phyloP scores from a whole-genome alignment of 2,329 filamentous ascomycete genomes.

The Ceratocystis albifundus region DNA sequence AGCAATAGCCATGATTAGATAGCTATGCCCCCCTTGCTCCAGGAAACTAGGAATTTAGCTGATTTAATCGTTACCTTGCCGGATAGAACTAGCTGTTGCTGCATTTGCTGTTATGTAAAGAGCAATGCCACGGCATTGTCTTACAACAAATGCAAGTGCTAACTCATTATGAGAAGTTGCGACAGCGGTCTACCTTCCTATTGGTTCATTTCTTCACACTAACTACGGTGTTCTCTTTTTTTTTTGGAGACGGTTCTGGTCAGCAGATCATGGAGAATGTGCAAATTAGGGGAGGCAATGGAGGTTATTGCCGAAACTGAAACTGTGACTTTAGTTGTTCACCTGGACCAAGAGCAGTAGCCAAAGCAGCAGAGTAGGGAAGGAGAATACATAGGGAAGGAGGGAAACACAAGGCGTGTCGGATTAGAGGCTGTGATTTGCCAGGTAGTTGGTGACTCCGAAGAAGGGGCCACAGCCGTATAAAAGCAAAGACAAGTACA shows the following conservation, averaged over 20 bases:
- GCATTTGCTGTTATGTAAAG: neutral
- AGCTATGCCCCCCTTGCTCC: neutral
- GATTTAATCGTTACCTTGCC: neutral
- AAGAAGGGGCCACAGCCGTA: neutral
- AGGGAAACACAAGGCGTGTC: constrained; percentile 4
- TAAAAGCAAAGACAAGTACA: neutral
- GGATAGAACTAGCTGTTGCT: neutral
- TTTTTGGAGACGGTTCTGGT: neutral
- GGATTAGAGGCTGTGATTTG: neutral
- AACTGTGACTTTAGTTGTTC: neutral
- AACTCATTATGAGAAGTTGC: neutral
- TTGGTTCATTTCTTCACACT: neutral
- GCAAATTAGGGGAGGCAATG: neutral
- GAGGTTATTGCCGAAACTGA: neutral
- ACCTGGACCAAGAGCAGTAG: neutral
- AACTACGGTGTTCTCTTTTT: neutral
- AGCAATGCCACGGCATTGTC: neutral
- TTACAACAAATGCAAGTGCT: neutral
- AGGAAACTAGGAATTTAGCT: neutral
- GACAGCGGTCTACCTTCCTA: neutral
- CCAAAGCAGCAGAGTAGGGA: too few species aligned
- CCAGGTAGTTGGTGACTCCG: neutral
- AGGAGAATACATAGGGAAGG: neutral
- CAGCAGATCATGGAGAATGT: constrained; percentile 1
- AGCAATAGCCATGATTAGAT: constrained; percentile 5